phyloP scores from a whole-genome alignment of 139 green algal genomes.

The Chara braunii region DNA sequence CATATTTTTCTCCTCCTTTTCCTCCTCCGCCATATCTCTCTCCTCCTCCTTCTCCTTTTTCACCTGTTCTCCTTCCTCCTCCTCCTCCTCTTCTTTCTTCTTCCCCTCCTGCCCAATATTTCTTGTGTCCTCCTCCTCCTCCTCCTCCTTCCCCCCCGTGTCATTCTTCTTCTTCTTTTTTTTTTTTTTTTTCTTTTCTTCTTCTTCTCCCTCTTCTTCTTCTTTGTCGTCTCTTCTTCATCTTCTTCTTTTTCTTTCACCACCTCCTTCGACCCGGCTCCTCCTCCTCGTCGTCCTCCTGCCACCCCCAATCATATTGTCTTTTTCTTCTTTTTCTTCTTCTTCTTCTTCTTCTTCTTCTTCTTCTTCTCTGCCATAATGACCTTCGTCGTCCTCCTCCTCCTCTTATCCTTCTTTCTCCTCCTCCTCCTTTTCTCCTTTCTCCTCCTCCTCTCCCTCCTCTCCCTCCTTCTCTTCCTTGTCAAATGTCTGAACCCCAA shows the following conservation, averaged over 20 bases:
- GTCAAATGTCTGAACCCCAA: background rate
- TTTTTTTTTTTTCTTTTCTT: background rate
- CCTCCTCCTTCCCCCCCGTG: background rate
- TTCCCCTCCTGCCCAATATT: too few relatives aligned
- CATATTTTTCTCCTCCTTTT: background rate
- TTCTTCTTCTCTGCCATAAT: background rate
- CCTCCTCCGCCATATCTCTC: background rate
- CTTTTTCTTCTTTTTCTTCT: background rate
- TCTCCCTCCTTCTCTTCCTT: background rate
- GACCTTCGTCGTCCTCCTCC: background rate
- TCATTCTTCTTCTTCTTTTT: background rate
- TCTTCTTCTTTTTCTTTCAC: background rate
- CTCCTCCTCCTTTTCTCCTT: background rate
- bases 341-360: background rate
- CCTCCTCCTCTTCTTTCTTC: background rate
- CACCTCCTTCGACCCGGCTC: background rate
- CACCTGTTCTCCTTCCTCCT: background rate
- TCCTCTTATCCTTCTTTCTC: background rate
- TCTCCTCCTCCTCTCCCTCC: background rate
- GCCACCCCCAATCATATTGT: background rate
- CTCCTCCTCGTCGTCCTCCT: conserved; percentile 3
- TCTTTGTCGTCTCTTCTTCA: background rate
- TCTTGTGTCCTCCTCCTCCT: conserved; percentile 6
- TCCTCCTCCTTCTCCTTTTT: background rate
- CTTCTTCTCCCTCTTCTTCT: background rate